Percentiles rank a stretch among this genome's conserved stretches.
Evolutionary conservation across 23 red algal species (phyloP).

Genomic region (Gracilaria gracilis): DNA sequence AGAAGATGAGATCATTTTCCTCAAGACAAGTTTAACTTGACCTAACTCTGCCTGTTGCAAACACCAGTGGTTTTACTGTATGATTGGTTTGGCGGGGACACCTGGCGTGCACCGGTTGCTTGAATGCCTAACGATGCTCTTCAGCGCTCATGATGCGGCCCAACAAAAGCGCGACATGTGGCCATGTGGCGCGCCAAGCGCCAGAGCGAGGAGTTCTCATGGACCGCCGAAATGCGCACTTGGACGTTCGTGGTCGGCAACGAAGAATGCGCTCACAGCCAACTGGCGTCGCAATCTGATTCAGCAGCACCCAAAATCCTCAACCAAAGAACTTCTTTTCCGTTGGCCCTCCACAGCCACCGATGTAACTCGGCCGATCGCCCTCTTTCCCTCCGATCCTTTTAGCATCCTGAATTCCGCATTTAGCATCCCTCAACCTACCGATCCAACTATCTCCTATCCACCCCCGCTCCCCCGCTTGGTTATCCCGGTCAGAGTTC

Average conservation of each 20-base stretch:
- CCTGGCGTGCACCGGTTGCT: not conserved
- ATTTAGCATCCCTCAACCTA: not conserved
- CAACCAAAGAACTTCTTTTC: not conserved
- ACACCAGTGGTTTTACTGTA: not conserved
- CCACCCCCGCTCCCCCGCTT: not conserved
- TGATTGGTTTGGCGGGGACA: not conserved
- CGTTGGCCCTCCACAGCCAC: slow-evolving; percentile 20
- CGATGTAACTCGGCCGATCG: slow-evolving; percentile 36
- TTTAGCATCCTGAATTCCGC: not conserved
- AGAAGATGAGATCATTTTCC: too few relatives aligned
- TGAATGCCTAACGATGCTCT: not conserved
- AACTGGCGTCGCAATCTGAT: not conserved
- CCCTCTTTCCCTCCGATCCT: not conserved
- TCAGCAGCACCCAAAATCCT: slow-evolving; percentile 9
- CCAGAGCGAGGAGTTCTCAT: not conserved
- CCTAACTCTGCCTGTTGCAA: too few relatives aligned
- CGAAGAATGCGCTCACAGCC: not conserved
- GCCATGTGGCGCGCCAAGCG: not conserved
- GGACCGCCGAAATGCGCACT: not conserved
- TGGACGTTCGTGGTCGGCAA: slow-evolving; percentile 12
- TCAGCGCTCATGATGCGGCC: not conserved
- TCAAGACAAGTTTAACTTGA: too few relatives aligned
- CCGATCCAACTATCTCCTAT: not conserved
- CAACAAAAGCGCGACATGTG: not conserved
- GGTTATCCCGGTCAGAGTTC: not conserved